A percentile compares a stretch with the other conserved stretches of the same genome.
Evolutionary conservation across 306 rosid species (phyloP).

Genomic region (Lagenaria siceraria): DNA sequence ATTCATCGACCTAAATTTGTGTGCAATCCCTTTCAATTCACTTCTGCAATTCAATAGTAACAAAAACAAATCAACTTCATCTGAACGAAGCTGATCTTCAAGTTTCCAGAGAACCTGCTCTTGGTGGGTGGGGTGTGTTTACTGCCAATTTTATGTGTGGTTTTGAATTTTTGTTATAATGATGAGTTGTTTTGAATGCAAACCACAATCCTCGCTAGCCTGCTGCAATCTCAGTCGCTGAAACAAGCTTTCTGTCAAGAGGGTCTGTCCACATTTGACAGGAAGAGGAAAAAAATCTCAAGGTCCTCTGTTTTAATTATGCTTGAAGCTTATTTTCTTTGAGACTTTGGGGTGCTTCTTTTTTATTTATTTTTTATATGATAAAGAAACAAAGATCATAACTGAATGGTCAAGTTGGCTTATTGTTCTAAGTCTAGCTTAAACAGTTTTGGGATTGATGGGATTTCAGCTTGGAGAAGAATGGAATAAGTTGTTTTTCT

Average conservation of each 20-base stretch:
- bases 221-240: background rate
- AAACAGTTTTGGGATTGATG: background rate
- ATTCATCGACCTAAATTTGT: background rate
- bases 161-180: background rate
- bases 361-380: background rate
- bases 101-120: background rate
- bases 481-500: conserved; percentile 8
- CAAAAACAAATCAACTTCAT: background rate
- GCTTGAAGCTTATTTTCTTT: background rate
- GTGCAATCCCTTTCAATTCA: background rate
- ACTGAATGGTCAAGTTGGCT: background rate
- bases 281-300: background rate
- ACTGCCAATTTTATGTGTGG: background rate
- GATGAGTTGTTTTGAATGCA: background rate
- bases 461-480: background rate
- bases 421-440: background rate
- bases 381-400: background rate
- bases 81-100: background rate
- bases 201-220: background rate
- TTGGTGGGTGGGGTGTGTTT: background rate
- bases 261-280: background rate
- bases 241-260: background rate
- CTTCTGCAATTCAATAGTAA: background rate
- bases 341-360: background rate
- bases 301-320: background rate